These are phyloP conservation scores for Epichloe festucae DNA, from an alignment of 2,329 filamentous ascomycete species.

Conservation along the genomic window DNA sequence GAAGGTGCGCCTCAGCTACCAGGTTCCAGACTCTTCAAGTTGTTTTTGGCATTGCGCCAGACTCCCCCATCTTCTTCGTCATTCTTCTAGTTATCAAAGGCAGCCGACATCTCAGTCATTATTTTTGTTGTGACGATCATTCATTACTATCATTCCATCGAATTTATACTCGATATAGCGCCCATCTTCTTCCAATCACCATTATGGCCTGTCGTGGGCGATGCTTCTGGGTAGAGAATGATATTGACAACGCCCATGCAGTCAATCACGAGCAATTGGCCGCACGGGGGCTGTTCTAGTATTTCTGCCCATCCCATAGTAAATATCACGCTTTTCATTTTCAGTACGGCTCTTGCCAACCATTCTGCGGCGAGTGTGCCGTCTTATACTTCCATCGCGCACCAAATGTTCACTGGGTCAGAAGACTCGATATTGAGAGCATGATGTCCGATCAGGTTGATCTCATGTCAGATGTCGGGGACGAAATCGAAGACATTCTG, in stretches of 20 bases:
- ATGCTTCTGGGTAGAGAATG: constrained; percentile 11
- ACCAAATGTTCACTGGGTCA: constrained; percentile 11
- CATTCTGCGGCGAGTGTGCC: constrained; percentile 22
- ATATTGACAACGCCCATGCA: background rate
- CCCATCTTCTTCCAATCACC: background rate
- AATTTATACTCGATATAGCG: background rate
- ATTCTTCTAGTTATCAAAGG: background rate
- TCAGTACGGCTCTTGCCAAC: constrained; percentile 10
- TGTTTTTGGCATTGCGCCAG: background rate
- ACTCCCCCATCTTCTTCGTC: background rate
- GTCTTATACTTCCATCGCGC: constrained; percentile 14
- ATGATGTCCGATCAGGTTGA: constrained; percentile 1
- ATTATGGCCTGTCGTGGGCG: constrained; percentile 13
- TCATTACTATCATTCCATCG: background rate
- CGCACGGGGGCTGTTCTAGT: constrained; percentile 13
- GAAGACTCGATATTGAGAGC: constrained; percentile 8
- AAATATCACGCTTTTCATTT: constrained; percentile 16
- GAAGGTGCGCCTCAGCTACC: background rate
- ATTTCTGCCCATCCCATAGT: constrained; percentile 18
- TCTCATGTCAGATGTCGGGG: background rate
- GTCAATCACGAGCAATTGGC: constrained; percentile 11
- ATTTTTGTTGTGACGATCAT: background rate
- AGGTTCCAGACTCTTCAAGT: background rate
- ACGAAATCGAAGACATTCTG: constrained; percentile 4
- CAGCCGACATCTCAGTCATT: background rate